Conservation (phyloP, 441 rosid species). For the Erodium texanum region DNA sequence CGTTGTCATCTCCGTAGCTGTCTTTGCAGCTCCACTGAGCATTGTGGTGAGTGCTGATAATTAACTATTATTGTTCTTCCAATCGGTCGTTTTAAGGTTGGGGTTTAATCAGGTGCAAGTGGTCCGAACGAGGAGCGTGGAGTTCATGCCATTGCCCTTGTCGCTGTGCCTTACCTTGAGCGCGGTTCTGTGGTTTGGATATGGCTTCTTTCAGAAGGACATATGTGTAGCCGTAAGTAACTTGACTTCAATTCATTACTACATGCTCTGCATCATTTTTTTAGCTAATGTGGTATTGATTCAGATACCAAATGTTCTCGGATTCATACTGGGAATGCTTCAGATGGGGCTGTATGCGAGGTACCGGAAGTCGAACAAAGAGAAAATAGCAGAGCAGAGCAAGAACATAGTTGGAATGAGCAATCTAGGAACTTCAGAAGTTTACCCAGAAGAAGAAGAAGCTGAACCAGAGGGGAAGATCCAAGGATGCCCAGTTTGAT, state of each 20-base stretch:
- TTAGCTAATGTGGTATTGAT: background rate
- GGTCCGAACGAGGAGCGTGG: slow-evolving; percentile 67
- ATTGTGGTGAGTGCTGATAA: slow-evolving; percentile 50
- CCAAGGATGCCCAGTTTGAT: slow-evolving; percentile 26
- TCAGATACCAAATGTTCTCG: slow-evolving; percentile 74
- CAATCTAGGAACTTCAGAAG: slow-evolving; percentile 38
- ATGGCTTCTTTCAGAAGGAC: slow-evolving; percentile 54
- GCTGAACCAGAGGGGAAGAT: slow-evolving; percentile 11
- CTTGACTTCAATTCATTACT: background rate
- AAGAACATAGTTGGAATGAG: slow-evolving; percentile 26
- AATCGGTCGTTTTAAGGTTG: no score
- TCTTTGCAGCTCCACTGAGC: slow-evolving; percentile 75
- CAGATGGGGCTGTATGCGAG: slow-evolving; percentile 61
- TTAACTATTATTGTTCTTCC: no score
- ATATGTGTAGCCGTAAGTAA: slow-evolving; percentile 60
- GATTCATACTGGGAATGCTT: slow-evolving; percentile 54
- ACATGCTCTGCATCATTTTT: no score
- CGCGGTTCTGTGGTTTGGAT: slow-evolving; percentile 76
- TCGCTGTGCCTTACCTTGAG: slow-evolving; percentile 71
- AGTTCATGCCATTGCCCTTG: slow-evolving; percentile 79
- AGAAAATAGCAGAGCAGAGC: slow-evolving; percentile 22
- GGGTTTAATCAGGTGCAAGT: slow-evolving; percentile 45
- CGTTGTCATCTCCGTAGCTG: slow-evolving; percentile 51
- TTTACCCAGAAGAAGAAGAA: slow-evolving; percentile 29
- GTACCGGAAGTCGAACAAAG: slow-evolving; percentile 43